Percentiles rank a stretch among this genome's conserved stretches.
Conservation (phyloP, 306 rosid species). For the Argentina anserina region DNA sequence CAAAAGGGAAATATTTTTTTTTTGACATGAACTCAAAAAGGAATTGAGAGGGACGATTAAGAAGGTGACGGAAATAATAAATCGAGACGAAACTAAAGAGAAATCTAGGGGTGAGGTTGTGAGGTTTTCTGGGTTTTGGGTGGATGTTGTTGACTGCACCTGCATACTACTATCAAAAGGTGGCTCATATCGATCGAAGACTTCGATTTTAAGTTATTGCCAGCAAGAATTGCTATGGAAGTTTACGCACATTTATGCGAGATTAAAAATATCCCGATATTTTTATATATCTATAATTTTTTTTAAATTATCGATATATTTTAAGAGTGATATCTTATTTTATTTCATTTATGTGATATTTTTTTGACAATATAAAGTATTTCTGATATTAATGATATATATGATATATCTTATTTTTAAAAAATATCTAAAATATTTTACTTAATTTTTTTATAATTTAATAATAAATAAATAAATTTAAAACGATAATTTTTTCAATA, state of each 20-base stretch:
- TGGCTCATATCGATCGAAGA: neutral
- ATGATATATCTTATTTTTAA: too few relatives aligned
- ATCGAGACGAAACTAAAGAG: neutral
- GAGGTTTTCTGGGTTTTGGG: neutral
- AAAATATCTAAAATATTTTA: too few relatives aligned
- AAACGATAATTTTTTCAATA: too few relatives aligned
- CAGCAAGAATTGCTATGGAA: neutral
- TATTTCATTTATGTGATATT: too few relatives aligned
- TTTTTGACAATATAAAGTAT: too few relatives aligned
- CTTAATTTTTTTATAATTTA: too few relatives aligned
- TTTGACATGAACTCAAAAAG: conserved; percentile 17
- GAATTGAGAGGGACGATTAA: conserved; percentile 11
- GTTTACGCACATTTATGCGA: neutral
- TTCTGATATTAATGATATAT: too few relatives aligned
- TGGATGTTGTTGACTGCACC: conserved; percentile 7
- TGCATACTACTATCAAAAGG: neutral
- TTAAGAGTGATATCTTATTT: too few relatives aligned
- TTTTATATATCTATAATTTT: too few relatives aligned
- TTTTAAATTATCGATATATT: too few relatives aligned
- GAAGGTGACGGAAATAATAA: neutral
- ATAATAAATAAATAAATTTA: too few relatives aligned
- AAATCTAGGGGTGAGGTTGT: neutral
- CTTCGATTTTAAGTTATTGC: conserved; percentile 2
- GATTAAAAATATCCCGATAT: too few relatives aligned
- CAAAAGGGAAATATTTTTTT: neutral